Conservation (phyloP, 73 alveolate species). For the Diophrys appendiculata region DNA sequence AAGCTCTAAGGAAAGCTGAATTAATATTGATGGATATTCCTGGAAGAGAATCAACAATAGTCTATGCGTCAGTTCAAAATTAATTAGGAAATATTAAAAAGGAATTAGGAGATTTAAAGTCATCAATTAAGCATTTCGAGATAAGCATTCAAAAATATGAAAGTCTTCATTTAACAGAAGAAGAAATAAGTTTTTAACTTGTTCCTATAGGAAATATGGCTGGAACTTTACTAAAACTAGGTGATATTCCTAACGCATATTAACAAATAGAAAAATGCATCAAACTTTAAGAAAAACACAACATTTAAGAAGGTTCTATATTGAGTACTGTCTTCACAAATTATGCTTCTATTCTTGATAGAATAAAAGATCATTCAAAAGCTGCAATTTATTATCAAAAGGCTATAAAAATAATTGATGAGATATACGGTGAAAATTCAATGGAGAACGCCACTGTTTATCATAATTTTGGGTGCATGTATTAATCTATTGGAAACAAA, state of each 20-base stretch:
- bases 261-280: too few species aligned
- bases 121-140: neutral
- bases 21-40: neutral
- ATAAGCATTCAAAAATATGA: neutral
- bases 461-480: neutral
- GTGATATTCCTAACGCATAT: neutral
- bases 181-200: neutral
- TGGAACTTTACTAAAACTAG: neutral
- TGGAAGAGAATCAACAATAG: neutral
- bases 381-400: neutral
- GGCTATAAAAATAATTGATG: neutral
- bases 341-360: neutral
- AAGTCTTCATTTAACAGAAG: neutral
- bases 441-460: neutral
- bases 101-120: neutral
- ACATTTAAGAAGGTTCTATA: too few species aligned
- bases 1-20: neutral
- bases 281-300: neutral
- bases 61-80: neutral
- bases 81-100: neutral
- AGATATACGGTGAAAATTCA: neutral
- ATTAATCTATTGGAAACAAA: too few species aligned
- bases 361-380: neutral
- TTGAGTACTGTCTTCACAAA: neutral
- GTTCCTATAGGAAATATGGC: neutral